phyloP scores from a whole-genome alignment of 2,329 filamentous ascomycete genomes.

The Colletotrichum filicis region DNA sequence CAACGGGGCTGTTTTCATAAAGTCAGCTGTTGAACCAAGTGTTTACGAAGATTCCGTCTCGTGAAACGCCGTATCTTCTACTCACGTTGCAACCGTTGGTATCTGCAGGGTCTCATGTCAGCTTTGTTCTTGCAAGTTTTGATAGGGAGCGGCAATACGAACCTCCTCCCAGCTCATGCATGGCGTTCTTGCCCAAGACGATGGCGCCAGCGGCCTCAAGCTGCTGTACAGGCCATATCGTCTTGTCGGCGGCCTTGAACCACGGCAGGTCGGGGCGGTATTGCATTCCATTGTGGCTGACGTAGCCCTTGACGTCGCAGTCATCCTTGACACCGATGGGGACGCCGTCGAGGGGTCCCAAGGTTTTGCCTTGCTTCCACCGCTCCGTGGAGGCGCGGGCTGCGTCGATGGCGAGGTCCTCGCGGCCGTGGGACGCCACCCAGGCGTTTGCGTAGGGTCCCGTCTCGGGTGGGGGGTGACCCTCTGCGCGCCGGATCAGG shows the following conservation, averaged over 20 bases:
- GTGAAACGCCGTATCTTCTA: background rate
- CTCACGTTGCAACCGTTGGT: slow-evolving; percentile 83
- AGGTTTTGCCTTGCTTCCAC: slow-evolving; percentile 72
- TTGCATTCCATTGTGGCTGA: slow-evolving; percentile 72
- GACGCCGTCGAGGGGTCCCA: slow-evolving; percentile 82
- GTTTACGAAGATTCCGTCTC: no score
- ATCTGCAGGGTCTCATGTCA: slow-evolving; percentile 58
- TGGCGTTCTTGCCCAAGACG: slow-evolving; percentile 79
- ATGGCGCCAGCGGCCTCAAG: slow-evolving; percentile 81
- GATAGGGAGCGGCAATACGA: slow-evolving; percentile 47
- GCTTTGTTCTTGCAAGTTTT: background rate
- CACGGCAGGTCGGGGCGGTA: slow-evolving; percentile 64
- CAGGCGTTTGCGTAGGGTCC: slow-evolving; percentile 75
- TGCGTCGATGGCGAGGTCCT: slow-evolving; percentile 71
- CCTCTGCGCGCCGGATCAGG: slow-evolving; percentile 70
- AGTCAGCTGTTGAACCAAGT: slow-evolving; percentile 47
- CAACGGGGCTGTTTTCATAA: slow-evolving; percentile 60
- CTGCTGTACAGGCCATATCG: slow-evolving; percentile 77
- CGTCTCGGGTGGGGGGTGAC: slow-evolving; percentile 30
- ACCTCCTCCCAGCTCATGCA: slow-evolving; percentile 82
- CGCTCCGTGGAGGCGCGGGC: slow-evolving; percentile 79
- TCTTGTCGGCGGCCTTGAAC: slow-evolving; percentile 63
- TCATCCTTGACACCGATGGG: slow-evolving; percentile 90
- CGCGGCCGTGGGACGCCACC: slow-evolving; percentile 68
- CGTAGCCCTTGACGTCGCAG: slow-evolving; percentile 76